A percentile compares a stretch with the other conserved stretches of the same genome.
These are phyloP conservation scores for Leishmania martiniquensis DNA, from an alignment of 208 protist species.

Conservation along the genomic window DNA sequence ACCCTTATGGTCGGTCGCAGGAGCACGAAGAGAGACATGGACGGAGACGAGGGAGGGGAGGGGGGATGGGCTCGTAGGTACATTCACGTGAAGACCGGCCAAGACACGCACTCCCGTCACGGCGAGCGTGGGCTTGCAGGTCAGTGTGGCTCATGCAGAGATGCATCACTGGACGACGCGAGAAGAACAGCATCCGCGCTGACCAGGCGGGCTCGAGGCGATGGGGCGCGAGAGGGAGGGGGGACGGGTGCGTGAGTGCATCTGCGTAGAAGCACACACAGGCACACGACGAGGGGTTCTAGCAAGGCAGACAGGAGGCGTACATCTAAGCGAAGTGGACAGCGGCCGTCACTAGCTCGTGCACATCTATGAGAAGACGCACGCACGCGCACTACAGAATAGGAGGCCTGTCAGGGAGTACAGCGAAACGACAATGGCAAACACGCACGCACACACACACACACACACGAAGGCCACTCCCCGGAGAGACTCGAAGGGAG, in stretches of 20 bases:
- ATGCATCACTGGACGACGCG: background rate
- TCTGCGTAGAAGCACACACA: background rate
- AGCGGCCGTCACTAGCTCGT: background rate
- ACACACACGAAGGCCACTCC: too few relatives aligned
- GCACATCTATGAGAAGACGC: conserved; percentile 1
- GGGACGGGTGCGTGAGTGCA: background rate
- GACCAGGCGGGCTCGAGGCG: background rate
- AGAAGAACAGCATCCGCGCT: background rate
- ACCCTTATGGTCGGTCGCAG: background rate
- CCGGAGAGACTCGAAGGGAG: background rate
- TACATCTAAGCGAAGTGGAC: conserved; percentile 2
- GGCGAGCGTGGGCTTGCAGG: background rate
- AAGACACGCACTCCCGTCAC: background rate
- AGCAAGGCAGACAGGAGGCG: background rate
- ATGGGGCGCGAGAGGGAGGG: background rate
- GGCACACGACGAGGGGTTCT: background rate
- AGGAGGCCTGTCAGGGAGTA: background rate
- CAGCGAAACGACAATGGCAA: too few relatives aligned
- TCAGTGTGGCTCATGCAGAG: background rate
- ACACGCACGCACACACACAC: too few relatives aligned
- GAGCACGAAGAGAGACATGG: background rate
- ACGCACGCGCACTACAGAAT: background rate
- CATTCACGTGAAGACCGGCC: background rate
- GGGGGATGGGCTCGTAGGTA: background rate
- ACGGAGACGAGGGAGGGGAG: too few relatives aligned